Evolutionary conservation across 2,329 filamentous ascomycete species (phyloP).

Genomic region (Plectosphaerella cucumerina): DNA sequence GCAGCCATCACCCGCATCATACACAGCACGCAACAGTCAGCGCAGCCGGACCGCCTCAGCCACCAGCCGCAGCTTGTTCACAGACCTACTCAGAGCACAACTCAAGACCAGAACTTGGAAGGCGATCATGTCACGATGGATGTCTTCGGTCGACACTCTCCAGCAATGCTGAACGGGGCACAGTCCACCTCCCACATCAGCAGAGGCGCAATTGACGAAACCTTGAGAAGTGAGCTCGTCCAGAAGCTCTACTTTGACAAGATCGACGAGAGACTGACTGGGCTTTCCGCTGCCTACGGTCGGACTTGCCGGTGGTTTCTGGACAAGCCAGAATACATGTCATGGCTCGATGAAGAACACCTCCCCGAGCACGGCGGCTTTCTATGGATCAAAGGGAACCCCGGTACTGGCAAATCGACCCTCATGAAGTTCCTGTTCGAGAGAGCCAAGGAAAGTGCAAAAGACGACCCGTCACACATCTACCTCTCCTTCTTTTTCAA

Average conservation of each 20-base stretch:
- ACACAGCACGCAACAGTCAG: not conserved
- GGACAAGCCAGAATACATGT: conserved; percentile 21
- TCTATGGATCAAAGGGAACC: conserved; percentile 43
- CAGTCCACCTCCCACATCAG: not conserved
- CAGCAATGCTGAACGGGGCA: not conserved
- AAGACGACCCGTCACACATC: not conserved
- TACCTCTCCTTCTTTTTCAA: conserved; percentile 43
- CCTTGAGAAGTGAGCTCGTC: conserved; percentile 10
- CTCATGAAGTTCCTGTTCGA: conserved; percentile 35
- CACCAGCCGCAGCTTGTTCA: too few relatives aligned
- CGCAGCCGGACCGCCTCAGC: too few relatives aligned
- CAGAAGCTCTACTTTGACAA: not conserved
- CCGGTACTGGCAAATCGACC: conserved; percentile 41
- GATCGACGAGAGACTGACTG: not conserved
- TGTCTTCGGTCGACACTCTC: not conserved
- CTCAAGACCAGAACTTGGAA: not conserved
- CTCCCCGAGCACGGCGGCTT: conserved; percentile 28
- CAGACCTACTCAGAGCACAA: too few relatives aligned
- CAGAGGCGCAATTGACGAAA: conserved; percentile 7
- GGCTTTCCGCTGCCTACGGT: conserved; percentile 28
- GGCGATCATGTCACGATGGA: not conserved
- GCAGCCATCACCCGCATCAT: conserved; percentile 7
- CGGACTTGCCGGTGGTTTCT: conserved; percentile 38
- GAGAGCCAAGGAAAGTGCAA: not conserved
- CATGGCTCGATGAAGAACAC: conserved; percentile 27